Base-by-base conservation (phyloP, 192 early-diverging fungal genomes). In the Chytriomyces confervae region DNA sequence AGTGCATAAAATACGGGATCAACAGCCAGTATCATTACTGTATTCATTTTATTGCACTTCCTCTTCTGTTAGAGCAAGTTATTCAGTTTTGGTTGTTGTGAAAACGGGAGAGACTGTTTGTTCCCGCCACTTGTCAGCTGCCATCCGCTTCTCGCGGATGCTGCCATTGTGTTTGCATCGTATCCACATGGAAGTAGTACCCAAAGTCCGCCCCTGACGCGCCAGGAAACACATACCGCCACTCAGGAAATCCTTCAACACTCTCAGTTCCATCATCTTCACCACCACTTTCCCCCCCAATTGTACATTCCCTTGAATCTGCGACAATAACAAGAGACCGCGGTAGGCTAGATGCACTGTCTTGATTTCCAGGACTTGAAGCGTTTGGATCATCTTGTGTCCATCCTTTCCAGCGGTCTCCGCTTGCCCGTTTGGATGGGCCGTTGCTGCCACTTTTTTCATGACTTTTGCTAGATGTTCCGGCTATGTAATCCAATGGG, bases 131-230 rank as follows among this genome's bases (percentile, higher is more conserved):
- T 4, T 36, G 36, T 36, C 36, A 36, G 36, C 36, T 36, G 36
- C 36, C 36, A 36, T 36, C 36, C 36, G 36, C 36, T 36, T 36
- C 36, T 36, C 36, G 36, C 36, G 36, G 36, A 36, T 36, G 36
- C 36, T 36, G 36, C 87, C 87, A 88, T 36, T 67, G 64, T 36
- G 82, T 82, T 64, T 88, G 82, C 50, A 77, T 51, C 45, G 84
- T 88, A 5, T 51, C 44, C 20, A 84, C 67, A 62, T 88, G 79
- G 77, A 78, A 86, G 64, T 76, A 88, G 69, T 86, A 88, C 0
- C 81, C 50, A 5, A 50, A 36, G 16, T 79, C 82, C 18, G 18
- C 68, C 16, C 16, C 47, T 60, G 61, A 29, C 44, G 78, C 84
- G 7, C 77, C 77, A 7, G 79, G 46, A 63, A 80, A 81, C n/a